Conservation (phyloP, 2,329 filamentous ascomycete genomes). For the Exophiala spinifera region DNA sequence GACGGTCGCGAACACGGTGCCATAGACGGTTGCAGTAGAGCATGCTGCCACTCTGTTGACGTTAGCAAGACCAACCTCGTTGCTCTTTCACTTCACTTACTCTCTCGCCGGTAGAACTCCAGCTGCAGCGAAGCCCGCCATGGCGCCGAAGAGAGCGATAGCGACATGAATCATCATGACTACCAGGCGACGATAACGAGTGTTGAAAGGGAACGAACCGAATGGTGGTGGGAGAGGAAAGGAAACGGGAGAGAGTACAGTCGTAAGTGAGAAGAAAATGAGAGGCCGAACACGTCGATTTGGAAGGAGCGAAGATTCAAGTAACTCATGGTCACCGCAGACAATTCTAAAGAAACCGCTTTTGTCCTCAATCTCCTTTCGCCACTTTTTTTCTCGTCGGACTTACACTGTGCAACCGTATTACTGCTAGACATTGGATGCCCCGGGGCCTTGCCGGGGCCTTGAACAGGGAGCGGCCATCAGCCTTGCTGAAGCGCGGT, state of each 20-base stretch:
- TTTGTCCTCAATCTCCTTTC: too few species aligned
- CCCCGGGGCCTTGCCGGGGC: too few species aligned
- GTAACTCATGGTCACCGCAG: too few species aligned
- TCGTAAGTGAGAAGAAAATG: background rate
- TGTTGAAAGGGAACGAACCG: background rate
- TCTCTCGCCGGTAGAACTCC: constrained; percentile 19
- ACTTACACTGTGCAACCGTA: too few species aligned
- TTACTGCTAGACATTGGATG: too few species aligned
- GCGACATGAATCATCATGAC: background rate
- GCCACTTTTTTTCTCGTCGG: too few species aligned
- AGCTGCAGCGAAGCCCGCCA: constrained; percentile 9
- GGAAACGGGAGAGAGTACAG: constrained; percentile 2
- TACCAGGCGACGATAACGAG: background rate
- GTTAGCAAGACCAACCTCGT: background rate
- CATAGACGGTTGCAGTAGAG: constrained; percentile 15
- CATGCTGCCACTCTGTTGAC: constrained; percentile 14
- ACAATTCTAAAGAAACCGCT: too few species aligned
- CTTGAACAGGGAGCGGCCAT: too few species aligned
- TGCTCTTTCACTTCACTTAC: constrained; percentile 6
- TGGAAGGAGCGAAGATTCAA: background rate
- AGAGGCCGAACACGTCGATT: constrained; percentile 1
- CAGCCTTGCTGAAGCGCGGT: too few species aligned
- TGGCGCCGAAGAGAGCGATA: constrained; percentile 5
- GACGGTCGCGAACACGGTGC: background rate
- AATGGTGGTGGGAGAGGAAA: background rate